Conservation (phyloP, 108 stramenopile species). For the Fistulifera pelliculosa region DNA sequence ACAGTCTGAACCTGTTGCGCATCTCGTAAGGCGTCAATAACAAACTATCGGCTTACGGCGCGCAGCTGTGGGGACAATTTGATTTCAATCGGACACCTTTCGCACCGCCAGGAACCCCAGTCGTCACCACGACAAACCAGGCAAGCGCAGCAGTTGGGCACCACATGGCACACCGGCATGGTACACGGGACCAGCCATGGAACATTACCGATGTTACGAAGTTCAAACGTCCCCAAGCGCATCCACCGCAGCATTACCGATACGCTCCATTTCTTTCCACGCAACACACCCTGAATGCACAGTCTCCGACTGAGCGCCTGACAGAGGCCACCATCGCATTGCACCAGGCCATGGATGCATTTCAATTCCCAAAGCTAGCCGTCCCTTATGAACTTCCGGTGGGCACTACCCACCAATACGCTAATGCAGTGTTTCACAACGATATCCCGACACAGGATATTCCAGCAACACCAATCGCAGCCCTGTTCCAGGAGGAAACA, state of each 20-base stretch:
- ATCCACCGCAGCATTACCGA: conserved; percentile 9
- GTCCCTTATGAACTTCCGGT: too few species aligned
- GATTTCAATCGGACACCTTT: conserved; percentile 20
- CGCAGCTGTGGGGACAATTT: conserved; percentile 10
- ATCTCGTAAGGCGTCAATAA: conserved; percentile 11
- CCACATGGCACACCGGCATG: conserved; percentile 23
- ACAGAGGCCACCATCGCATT: not conserved
- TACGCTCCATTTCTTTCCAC: conserved; percentile 30
- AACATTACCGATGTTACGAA: conserved; percentile 35
- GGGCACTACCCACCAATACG: too few species aligned
- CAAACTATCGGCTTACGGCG: conserved; percentile 13
- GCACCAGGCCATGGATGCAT: not conserved
- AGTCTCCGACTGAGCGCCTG: not conserved
- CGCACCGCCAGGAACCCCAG: conserved; percentile 17
- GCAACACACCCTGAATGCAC: conserved; percentile 12
- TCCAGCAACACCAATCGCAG: too few species aligned
- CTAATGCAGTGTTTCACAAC: too few species aligned
- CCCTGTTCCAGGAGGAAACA: too few species aligned
- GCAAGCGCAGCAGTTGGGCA: conserved; percentile 23
- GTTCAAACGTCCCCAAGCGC: conserved; percentile 18
- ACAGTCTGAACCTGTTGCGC: conserved; percentile 25
- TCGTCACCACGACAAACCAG: conserved; percentile 20
- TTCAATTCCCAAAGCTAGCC: too few species aligned
- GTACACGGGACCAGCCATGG: conserved; percentile 38
- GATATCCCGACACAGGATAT: too few species aligned